A percentile compares a stretch with the other conserved stretches of the same genome.
Evolutionary conservation across 2,329 filamentous ascomycete species (phyloP).

Genomic region (Colletotrichum karsti): DNA sequence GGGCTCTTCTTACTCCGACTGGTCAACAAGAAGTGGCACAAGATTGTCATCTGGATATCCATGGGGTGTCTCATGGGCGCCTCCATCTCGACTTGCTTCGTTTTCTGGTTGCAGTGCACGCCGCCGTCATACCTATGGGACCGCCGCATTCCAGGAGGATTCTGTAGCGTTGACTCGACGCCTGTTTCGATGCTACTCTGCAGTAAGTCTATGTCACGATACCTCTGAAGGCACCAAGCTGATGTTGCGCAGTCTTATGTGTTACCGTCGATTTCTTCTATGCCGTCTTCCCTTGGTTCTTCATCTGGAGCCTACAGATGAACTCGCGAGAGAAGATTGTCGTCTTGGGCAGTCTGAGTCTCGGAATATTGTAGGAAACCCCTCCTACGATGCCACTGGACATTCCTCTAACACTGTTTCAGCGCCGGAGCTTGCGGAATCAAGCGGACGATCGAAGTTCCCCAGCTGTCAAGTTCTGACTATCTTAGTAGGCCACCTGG

Average conservation of each 20-base stretch:
- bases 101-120: constrained; percentile 32
- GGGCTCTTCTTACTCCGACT: constrained; percentile 48
- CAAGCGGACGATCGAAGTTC: constrained; percentile 36
- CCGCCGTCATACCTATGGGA: constrained; percentile 29
- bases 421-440: constrained; percentile 39
- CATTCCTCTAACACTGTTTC: neutral
- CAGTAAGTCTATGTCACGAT: neutral
- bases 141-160: constrained; percentile 24
- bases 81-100: constrained; percentile 20
- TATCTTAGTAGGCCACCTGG: constrained; percentile 13
- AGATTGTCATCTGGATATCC: constrained; percentile 42
- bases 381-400: no score
- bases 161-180: constrained; percentile 28
- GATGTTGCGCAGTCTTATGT: neutral
- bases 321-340: constrained; percentile 44
- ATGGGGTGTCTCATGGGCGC: constrained; percentile 32
- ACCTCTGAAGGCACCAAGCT: neutral
- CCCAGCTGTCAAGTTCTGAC: constrained; percentile 35
- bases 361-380: constrained; percentile 46
- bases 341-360: constrained; percentile 43
- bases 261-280: constrained; percentile 47
- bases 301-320: constrained; percentile 49
- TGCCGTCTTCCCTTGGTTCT: constrained; percentile 50
- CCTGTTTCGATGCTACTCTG: constrained; percentile 25
- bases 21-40: constrained; percentile 43